Evolutionary conservation across 345 rosid species (phyloP).

Genomic region (Dipteronia sinensis): DNA sequence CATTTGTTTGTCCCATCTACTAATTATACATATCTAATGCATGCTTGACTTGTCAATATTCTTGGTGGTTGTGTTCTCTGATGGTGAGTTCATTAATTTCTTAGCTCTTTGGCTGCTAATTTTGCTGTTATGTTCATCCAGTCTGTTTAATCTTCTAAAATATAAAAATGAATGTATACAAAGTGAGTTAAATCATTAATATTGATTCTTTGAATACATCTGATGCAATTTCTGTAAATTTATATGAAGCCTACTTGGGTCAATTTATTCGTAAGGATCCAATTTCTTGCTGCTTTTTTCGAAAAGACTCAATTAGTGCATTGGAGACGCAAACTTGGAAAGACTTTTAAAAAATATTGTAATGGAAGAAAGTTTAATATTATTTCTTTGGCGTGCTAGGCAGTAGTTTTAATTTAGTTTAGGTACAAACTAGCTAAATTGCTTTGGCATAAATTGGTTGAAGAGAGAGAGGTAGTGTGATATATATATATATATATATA

Average conservation of each 20-base stretch:
- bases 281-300: neutral
- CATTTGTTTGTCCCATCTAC: neutral
- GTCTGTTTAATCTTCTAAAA: neutral
- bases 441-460: neutral
- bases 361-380: neutral
- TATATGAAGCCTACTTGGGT: neutral
- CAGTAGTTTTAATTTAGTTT: too few species aligned
- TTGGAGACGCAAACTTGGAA: neutral
- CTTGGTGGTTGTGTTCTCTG: neutral
- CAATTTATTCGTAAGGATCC: neutral
- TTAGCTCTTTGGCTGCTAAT: neutral
- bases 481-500: too few species aligned
- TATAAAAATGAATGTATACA: neutral
- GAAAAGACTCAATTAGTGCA: neutral
- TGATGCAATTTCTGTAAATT: neutral
- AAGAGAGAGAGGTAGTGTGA: too few species aligned
- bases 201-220: neutral
- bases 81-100: neutral
- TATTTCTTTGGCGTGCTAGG: neutral
- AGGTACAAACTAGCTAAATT: neutral
- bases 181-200: neutral
- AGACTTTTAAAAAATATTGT: neutral
- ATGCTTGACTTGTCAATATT: neutral
- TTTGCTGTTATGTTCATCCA: neutral
- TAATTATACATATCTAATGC: neutral